Evolutionary conservation across 1,139 yeast genomes (phyloP).

Genomic region (Magnusiomyces fungicola): DNA sequence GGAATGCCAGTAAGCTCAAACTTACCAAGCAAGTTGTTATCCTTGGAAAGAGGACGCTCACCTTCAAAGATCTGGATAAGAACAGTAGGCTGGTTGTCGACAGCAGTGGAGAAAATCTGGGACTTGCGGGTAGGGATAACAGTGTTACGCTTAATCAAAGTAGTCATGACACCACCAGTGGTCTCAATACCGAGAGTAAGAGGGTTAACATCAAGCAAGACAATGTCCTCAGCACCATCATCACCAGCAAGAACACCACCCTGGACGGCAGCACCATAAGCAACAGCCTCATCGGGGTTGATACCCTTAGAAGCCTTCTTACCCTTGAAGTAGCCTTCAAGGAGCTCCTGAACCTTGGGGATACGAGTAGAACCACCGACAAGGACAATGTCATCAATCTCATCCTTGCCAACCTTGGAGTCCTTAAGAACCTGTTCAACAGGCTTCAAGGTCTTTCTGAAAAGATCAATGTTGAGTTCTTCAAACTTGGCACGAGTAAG

Average conservation of each 20-base stretch:
- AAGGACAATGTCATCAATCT: conserved; percentile 83
- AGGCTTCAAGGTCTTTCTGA: conserved; percentile 86
- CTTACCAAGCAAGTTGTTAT: conserved; percentile 91
- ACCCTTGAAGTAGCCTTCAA: conserved; percentile 82
- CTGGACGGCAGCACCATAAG: conserved; percentile 96
- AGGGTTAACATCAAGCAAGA: conserved; percentile 88
- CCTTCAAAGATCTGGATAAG: conserved; percentile 95
- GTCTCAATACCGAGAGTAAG: conserved; percentile 94
- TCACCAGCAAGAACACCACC: conserved; percentile 94
- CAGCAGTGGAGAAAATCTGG: conserved; percentile 93
- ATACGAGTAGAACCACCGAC: conserved; percentile 98
- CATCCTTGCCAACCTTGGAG: conserved; percentile 74
- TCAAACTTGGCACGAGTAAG: conserved; percentile 93
- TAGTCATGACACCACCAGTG: conserved; percentile 97
- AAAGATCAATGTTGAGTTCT: conserved; percentile 79
- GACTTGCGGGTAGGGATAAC: conserved; percentile 96
- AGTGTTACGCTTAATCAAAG: conserved; percentile 92
- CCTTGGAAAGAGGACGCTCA: conserved; percentile 94
- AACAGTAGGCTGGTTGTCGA: conserved; percentile 96
- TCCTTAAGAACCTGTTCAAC: conserved; percentile 90
- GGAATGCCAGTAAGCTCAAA: conserved; percentile 94
- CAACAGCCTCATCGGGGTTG: conserved; percentile 97
- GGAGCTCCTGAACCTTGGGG: conserved; percentile 90
- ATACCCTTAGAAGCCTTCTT: conserved; percentile 94
- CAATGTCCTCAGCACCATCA: conserved; percentile 72